Base-by-base conservation (phyloP, 495 filamentous ascomycete genomes). In the Lophiotrema nucula region DNA sequence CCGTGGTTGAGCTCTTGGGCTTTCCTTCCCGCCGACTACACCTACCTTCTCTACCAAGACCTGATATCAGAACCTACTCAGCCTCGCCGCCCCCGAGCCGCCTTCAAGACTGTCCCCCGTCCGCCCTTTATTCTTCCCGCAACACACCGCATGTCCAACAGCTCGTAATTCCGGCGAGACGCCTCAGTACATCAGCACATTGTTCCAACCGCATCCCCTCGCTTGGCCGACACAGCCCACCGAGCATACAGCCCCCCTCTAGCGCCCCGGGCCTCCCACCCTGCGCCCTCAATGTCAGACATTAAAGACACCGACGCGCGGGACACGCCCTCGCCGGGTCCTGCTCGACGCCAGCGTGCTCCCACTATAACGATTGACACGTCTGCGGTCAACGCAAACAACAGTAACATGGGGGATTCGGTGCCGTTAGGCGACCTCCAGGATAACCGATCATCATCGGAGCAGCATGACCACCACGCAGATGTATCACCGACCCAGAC, bases 351-450 rank as follows among this genome's bases (percentile, higher is more conserved):
- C n/a, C 65, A 62, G 43, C 24, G 65, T 16, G 65, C 65, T 35
- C 65, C 65, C 18, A 68, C 65, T 39, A 68, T 68, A 33, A 68
- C 65, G 24, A 68, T 68, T n/a, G 65, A 68, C 58, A 68, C 65
- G 0, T 65, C 62, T 26, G 65, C 65, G 21, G 65, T 68, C 27
- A 67, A 57, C 45, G 27, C 43, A 18, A 60, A 43, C 53, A 42
- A 54, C 47, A 41, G 39, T 22, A 51, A 42, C 12, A 68, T 68
- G 65, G 60, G 57, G 13, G 56, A 54, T 33, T 59, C 59, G 22
- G 44, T 52, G 12, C 49, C 51, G 2, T 27, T 59, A 37, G 55
- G 46, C 8, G 38, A 60, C 26, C 37, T 55, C 15, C 47, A 22
- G 26, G 64, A 60, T 31, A 55, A 51, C 16, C 46, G n/a, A 19